Evolutionary conservation across 495 filamentous ascomycete species (phyloP).

Genomic region (Aspergillus biplanus): DNA sequence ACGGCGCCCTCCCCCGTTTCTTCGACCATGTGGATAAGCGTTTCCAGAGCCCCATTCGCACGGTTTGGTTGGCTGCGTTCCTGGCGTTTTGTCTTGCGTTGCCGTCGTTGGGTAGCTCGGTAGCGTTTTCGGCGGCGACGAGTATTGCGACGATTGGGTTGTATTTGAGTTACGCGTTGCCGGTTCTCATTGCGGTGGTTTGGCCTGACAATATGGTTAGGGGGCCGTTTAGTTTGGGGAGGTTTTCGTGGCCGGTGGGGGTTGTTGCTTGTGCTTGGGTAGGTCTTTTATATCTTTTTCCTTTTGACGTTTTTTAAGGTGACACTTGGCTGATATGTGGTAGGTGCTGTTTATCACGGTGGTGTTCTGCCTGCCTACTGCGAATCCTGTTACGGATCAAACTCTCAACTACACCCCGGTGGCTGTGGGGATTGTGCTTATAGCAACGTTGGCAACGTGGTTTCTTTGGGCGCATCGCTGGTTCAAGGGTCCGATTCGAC

Average conservation of each 20-base stretch:
- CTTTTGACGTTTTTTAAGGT: neutral
- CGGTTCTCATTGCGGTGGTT: conserved; percentile 3
- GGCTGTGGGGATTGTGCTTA: conserved; percentile 1
- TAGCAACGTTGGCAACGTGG: neutral
- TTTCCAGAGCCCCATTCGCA: conserved; percentile 8
- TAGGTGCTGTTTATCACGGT: conserved; percentile 6
- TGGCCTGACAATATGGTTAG: neutral
- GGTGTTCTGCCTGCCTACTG: neutral
- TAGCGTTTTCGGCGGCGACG: conserved; percentile 3
- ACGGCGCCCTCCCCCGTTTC: neutral
- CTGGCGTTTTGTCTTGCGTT: conserved; percentile 8
- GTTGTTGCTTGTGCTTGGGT: neutral
- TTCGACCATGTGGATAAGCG: conserved; percentile 10
- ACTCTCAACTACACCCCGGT: conserved; percentile 5
- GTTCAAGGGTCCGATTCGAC: conserved; percentile 4
- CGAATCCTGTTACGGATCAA: conserved; percentile 5
- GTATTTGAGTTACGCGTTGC: conserved; percentile 6
- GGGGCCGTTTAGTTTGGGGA: conserved; percentile 1
- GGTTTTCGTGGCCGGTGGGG: conserved; percentile 2
- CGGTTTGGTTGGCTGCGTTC: conserved; percentile 5
- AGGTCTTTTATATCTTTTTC: neutral
- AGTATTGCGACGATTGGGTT: conserved; percentile 9
- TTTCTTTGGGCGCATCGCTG: conserved; percentile 11
- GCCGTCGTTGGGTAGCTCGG: conserved; percentile 1
- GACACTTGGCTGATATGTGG: neutral